phyloP scores from a whole-genome alignment of 2,329 filamentous ascomycete species.

The Claviceps digitariae region DNA sequence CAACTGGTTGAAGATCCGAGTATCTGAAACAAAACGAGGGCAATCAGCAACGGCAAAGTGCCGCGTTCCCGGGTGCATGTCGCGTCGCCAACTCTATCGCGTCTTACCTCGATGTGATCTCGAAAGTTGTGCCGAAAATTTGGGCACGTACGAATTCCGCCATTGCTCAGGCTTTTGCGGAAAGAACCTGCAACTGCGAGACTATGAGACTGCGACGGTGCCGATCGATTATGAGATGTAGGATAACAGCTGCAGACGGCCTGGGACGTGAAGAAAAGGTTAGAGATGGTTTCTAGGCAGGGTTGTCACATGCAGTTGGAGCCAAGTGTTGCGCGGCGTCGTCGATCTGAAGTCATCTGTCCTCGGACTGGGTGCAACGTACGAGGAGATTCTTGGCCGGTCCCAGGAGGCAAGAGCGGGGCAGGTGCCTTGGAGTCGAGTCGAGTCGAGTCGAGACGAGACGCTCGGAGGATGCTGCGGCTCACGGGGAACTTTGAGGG shows the following conservation, averaged over 20 bases:
- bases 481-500: not conserved
- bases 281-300: not conserved
- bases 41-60: not conserved
- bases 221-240: not conserved
- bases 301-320: not conserved
- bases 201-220: not conserved
- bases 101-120: slow-evolving; percentile 93
- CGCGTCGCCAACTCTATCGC: not conserved
- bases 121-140: slow-evolving; percentile 98
- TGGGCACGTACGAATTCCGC: slow-evolving; percentile 98
- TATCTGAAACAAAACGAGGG: slow-evolving; percentile 45
- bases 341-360: not conserved
- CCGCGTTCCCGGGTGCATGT: not conserved
- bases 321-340: not conserved
- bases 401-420: slow-evolving; percentile 2
- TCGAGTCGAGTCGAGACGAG: not conserved
- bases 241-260: not conserved
- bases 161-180: slow-evolving; percentile 40
- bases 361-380: not conserved
- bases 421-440: not conserved
- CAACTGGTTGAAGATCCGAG: slow-evolving; percentile 93
- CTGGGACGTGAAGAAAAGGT: not conserved
- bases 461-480: not conserved
- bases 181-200: not conserved
- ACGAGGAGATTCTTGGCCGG: not conserved